A percentile compares a stretch with the other conserved stretches of the same genome.
phyloP scores from a whole-genome alignment of 768 basidiomycete species.

The Coprinopsis cinerea region DNA sequence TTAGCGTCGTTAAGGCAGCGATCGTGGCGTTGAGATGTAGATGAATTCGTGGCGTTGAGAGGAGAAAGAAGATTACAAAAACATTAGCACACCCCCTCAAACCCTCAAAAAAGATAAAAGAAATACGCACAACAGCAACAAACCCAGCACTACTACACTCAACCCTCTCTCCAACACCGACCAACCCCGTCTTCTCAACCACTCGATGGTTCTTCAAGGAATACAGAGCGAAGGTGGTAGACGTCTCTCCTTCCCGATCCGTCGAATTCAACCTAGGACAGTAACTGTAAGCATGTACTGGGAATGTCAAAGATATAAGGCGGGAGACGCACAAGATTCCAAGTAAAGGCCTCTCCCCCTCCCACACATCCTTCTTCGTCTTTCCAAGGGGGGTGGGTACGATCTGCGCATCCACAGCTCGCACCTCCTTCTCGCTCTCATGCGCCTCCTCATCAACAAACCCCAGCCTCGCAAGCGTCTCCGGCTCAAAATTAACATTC shows the following conservation, averaged over 20 bases:
- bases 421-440: constrained; percentile 3
- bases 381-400: background rate
- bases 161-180: constrained; percentile 37
- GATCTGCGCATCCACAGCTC: background rate
- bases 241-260: constrained; percentile 13
- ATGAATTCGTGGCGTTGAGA: too few relatives aligned
- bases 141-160: constrained; percentile 41
- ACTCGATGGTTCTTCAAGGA: constrained; percentile 36
- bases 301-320: constrained; percentile 26
- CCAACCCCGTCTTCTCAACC: constrained; percentile 40
- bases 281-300: constrained; percentile 23
- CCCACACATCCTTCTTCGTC: constrained; percentile 22
- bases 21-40: too few relatives aligned
- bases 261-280: constrained; percentile 15
- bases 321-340: constrained; percentile 32
- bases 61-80: too few relatives aligned
- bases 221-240: constrained; percentile 22
- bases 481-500: background rate
- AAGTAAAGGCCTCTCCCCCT: constrained; percentile 22
- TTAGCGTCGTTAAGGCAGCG: too few relatives aligned
- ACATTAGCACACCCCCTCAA: constrained; percentile 4
- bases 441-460: constrained; percentile 11
- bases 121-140: constrained; percentile 50
- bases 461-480: background rate
- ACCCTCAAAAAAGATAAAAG: constrained; percentile 2